A percentile compares a stretch with the other conserved stretches of the same genome.
These are phyloP conservation scores for Saitozyma podzolica DNA, from an alignment of 768 basidiomycete species.

Conservation along the genomic window DNA sequence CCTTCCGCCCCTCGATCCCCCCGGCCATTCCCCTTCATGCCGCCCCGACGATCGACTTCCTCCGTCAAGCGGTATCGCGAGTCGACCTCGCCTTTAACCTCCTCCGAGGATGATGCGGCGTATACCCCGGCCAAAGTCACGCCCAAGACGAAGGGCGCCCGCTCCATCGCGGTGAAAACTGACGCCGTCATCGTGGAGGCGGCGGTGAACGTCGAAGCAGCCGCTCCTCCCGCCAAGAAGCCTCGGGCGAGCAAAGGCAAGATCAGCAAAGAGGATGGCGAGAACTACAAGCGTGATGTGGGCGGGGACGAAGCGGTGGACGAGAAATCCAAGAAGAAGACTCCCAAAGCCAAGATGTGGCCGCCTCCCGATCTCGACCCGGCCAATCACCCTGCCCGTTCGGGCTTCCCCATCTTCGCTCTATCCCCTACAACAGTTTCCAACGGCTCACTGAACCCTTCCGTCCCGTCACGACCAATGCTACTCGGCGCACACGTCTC, in stretches of 20 bases:
- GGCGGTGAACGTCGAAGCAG: too few species aligned
- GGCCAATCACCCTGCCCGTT: slow-evolving; percentile 27
- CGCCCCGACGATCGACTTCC: too few species aligned
- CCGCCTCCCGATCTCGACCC: slow-evolving; percentile 42
- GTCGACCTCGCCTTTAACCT: too few species aligned
- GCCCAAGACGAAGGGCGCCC: background rate
- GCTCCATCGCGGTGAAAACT: too few species aligned
- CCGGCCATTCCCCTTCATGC: too few species aligned
- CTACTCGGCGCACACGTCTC: slow-evolving; percentile 78
- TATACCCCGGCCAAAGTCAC: background rate
- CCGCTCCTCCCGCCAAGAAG: slow-evolving; percentile 11
- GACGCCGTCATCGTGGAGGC: too few species aligned
- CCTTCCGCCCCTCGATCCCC: too few species aligned
- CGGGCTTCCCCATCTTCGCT: slow-evolving; percentile 34
- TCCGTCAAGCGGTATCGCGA: too few species aligned
- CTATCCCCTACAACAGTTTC: slow-evolving; percentile 12
- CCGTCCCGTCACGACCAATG: slow-evolving; percentile 21
- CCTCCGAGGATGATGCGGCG: background rate
- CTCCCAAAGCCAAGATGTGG: slow-evolving; percentile 35
- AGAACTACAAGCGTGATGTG: background rate
- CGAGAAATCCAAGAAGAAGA: slow-evolving; percentile 17
- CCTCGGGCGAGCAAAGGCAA: slow-evolving; percentile 15
- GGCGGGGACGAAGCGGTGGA: background rate
- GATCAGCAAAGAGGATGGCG: background rate
- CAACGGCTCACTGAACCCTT: slow-evolving; percentile 13